Evolutionary conservation across 495 filamentous ascomycete species (phyloP), one percentile per base, ranked within the genome.

Genomic region (Durotheca rogersii): DNA sequence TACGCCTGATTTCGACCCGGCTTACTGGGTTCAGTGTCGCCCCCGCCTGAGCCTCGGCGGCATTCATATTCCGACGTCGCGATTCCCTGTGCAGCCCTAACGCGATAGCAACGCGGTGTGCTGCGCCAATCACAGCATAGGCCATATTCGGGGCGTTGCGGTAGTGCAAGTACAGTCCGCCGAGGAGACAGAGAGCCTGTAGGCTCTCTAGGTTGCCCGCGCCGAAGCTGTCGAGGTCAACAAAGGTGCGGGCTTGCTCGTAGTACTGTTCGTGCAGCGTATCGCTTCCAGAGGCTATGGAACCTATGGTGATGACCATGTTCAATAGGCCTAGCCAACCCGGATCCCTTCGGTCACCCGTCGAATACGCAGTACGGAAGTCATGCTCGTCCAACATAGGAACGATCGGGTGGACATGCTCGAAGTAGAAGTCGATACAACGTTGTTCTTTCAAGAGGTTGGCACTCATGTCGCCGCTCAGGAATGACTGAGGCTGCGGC

Each of bases 131-230:
- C 1, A 67, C 31, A 15, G 64, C 52, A 25, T 63, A 68, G 3
- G 60, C 60, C 56, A 60, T 63, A 21, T 63, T 63, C 11, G 60
- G 56, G 14, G 56, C 56, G 33, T 63, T 60, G 14, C 60, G 51
- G 20, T 63, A 63, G 17, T 63, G 60, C 7, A 63, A 16, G 23
- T 60, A 63, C 19, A 60, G 21, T 2, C 60, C 56, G 11, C 60
- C 60, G 10, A 63, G 47, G 11, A 63, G 44, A 18, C 51, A 60
- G n/a, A 63, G 52, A 14, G 56, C 60, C 16, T 63, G 60, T 2
- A 63, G 31, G 21, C 51, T 63, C 33, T 63, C 60, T 4, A 63
- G 17, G 29, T 63, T 63, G 6, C 60, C 60, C 3, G 56, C 45
- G 3, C 60, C 60, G 7, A 63, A 53, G 43, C 51, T 60, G 19